Evolutionary conservation across 345 rosid species (phyloP).

Genomic region (Chamaenerion angustifolium): DNA sequence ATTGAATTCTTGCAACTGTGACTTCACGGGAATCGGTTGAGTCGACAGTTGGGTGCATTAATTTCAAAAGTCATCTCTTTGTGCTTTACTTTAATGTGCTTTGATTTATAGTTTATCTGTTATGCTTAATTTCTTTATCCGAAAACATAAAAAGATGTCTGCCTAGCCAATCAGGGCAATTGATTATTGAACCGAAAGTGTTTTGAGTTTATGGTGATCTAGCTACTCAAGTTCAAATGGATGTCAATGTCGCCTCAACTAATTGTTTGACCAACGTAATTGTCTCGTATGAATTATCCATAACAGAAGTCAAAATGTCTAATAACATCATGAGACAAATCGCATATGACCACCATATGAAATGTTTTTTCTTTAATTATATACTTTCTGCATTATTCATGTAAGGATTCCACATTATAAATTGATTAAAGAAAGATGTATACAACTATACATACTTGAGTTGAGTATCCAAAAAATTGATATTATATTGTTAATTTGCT

Average conservation of each 20-base stretch:
- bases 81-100: constrained; percentile 23
- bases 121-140: constrained; percentile 13
- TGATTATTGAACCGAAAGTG: constrained; percentile 9
- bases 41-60: constrained; percentile 25
- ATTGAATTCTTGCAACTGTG: constrained; percentile 17
- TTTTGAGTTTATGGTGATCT: neutral
- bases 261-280: neutral
- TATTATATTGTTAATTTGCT: neutral
- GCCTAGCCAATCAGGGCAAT: constrained; percentile 1
- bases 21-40: constrained; percentile 31
- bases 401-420: too few relatives aligned
- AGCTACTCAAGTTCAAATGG: neutral
- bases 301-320: neutral
- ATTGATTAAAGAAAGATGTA: too few relatives aligned
- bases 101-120: constrained; percentile 10
- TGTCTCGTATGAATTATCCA: neutral
- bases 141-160: constrained; percentile 6
- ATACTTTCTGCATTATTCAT: neutral
- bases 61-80: constrained; percentile 13
- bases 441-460: too few relatives aligned
- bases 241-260: neutral
- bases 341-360: neutral
- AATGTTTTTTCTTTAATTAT: neutral
- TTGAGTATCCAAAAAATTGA: neutral
- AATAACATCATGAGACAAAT: too few relatives aligned